Base-by-base conservation (phyloP, 2,329 filamentous ascomycete genomes). In the Colletotrichum lini region DNA sequence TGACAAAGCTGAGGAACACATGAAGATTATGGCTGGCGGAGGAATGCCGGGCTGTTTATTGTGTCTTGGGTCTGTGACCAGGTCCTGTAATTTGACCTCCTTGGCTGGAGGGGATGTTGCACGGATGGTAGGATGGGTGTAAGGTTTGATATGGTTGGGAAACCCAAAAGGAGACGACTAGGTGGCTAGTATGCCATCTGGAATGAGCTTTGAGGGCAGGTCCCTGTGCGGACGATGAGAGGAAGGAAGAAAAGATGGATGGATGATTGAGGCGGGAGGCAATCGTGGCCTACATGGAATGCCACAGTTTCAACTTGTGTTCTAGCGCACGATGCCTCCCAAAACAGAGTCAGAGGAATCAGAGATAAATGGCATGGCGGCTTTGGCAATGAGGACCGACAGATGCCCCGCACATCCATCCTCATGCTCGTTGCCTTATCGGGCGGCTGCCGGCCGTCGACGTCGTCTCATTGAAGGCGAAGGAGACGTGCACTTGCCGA, bases 261-360 rank as follows among this genome's bases (percentile, higher is more conserved):
- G 47, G 52, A 56, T 56, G 52, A 56, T 40, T 38, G 30, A 56
- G 35, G 30, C 52, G 50, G 16, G 26, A 35, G 26, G 16, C 50
- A 38, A 38, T 21, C 9, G 52, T 18, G 30, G n/a, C 30, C 16
- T 35, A 15, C 35, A 26, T 56, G 57, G 67, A 70, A 67, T 70
- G 56, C 56, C 67, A 44, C 44, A 56, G 57, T 67, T 67, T 67
- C 57, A 70, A 64, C 57, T 70, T 44, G 44, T 61, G 38, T 70
- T 67, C 63, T 61, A 61, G 66, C 50, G 66, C 35, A 38, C n/a
- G 23, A 21, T 63, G 23, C 10, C 30, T 18, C 26, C 50, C 42
- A 44, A 47, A 49, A 15, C 42, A n/a, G 35, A 63, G 15, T 18
- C 35, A 38, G 8, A 38, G 8, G 35, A 10, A 38, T 38, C 35